phyloP scores from a whole-genome alignment of 2,329 filamentous ascomycete species.

The Endocalyx cinctus region DNA sequence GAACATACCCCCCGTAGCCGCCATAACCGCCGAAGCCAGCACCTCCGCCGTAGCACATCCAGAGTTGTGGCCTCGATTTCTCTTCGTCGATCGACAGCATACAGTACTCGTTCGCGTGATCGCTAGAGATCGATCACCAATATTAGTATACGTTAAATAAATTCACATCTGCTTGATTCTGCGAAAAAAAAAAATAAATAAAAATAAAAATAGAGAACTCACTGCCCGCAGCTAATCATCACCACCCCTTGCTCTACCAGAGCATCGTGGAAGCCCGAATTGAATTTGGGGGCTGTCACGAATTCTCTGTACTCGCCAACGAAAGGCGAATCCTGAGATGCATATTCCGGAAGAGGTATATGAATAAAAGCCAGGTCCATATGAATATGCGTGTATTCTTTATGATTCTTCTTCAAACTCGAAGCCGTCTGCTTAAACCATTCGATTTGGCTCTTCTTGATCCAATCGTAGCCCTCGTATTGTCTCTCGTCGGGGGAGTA shows the following conservation, averaged over 20 bases:
- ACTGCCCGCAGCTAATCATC: slow-evolving; percentile 89
- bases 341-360: slow-evolving; percentile 90
- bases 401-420: slow-evolving; percentile 69
- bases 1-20: slow-evolving; percentile 80
- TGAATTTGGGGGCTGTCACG: slow-evolving; percentile 83
- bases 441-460: slow-evolving; percentile 88
- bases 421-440: slow-evolving; percentile 85
- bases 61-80: slow-evolving; percentile 63
- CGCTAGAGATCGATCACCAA: slow-evolving; percentile 50
- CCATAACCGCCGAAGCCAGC: slow-evolving; percentile 93
- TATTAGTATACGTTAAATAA: slow-evolving; percentile 12
- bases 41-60: slow-evolving; percentile 98
- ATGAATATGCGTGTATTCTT: slow-evolving; percentile 83
- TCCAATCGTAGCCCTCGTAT: slow-evolving; percentile 94
- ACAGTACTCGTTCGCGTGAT: slow-evolving; percentile 97
- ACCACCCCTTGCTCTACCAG: slow-evolving; percentile 80
- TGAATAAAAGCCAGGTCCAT: slow-evolving; percentile 97
- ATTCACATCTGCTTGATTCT: no score
- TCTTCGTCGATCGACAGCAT: slow-evolving; percentile 57
- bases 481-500: slow-evolving; percentile 87
- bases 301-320: slow-evolving; percentile 76
- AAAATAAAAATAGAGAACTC: slow-evolving; percentile 36
- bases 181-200: no score
- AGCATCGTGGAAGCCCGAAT: slow-evolving; percentile 88
- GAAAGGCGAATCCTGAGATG: slow-evolving; percentile 51